Evolutionary conservation across 2,329 filamentous ascomycete species (phyloP).

Genomic region (Fusarium kyushuense): DNA sequence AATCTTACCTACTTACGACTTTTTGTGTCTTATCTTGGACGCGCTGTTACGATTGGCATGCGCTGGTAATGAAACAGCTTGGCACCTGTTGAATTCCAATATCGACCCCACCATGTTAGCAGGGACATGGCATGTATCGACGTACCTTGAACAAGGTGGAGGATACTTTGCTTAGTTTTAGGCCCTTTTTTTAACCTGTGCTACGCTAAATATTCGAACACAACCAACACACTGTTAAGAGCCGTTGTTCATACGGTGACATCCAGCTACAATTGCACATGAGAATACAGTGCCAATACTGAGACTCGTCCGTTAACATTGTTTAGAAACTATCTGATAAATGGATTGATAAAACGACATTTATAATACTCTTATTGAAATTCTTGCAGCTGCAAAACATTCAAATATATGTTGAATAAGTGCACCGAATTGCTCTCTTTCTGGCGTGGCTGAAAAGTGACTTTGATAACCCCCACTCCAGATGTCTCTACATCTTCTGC

Average conservation of each 20-base stretch:
- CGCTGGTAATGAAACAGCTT: slow-evolving; percentile 30
- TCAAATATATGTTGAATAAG: neutral
- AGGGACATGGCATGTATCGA: slow-evolving; percentile 5
- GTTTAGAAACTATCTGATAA: slow-evolving; percentile 8
- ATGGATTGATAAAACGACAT: slow-evolving; percentile 16
- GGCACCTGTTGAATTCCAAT: slow-evolving; percentile 18
- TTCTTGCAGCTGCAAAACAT: slow-evolving; percentile 4
- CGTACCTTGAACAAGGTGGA: slow-evolving; percentile 21
- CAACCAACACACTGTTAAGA: slow-evolving; percentile 32
- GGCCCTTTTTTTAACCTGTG: slow-evolving; percentile 11
- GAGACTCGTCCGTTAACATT: neutral
- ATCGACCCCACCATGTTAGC: slow-evolving; percentile 9
- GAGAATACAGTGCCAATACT: slow-evolving; percentile 10
- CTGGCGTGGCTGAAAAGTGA: slow-evolving; percentile 19
- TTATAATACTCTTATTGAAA: slow-evolving; percentile 27
- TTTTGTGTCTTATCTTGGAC: slow-evolving; percentile 19
- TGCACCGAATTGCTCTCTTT: slow-evolving; percentile 2
- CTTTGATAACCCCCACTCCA: slow-evolving; percentile 1
- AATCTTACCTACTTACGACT: slow-evolving; percentile 17
- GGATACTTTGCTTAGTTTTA: slow-evolving; percentile 17
- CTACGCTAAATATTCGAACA: slow-evolving; percentile 14
- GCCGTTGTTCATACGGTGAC: neutral
- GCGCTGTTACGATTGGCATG: slow-evolving; percentile 1
- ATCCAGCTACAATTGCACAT: accelerated
- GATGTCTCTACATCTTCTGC: neutral